Base-by-base conservation (phyloP, 306 rosid species). In the Aeschynomene evenia region DNA sequence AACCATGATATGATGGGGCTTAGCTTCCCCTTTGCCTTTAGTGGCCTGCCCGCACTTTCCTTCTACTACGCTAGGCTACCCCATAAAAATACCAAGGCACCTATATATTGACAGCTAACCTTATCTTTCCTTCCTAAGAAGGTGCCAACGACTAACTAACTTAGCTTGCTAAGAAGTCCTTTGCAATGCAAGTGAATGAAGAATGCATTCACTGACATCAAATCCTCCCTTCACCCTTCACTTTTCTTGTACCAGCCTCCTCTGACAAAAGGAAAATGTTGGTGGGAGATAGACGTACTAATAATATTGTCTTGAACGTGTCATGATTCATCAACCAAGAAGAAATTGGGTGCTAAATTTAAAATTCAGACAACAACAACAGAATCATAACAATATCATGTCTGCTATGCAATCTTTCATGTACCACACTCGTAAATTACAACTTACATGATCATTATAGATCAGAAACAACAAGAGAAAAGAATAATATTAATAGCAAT, bases 361-460 rank as follows among this genome's bases (percentile, higher is more conserved):
- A 34, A 11, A 37, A 37, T 37, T 9, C 43, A 37, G 43, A 37
- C 43, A 8, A 9, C 42, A 37, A 42, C 18, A 42, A 42, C 49
- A 42, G 2, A 42, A 7, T 14, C 49, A 13, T n/a, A 4, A 63
- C 40, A 49, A 67, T 61, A 43, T n/a, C n/a, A n/a, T 33, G 68
- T 59, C 54, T 74, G 53, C 74, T 21, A 43, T 61, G 75, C 56
- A 42, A 42, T 13, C 19, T 43, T n/a, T 43, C 49, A 68, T 70
- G 60, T 56, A 71, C 9, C 63, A 54, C 46, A 70, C 69, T 73
- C 70, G 79, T 76, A 76, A 58, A 76, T 77, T 66, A 63, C 19
- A 70, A 64, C 80, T 62, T 61, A 70, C 45, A 51, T 33, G 19
- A 75, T 33, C 66, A 68, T 63, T 58, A 63, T 63, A 68, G 64